phyloP scores from a whole-genome alignment of 805 yeast species.

The Yamadazyma ubonensis region DNA sequence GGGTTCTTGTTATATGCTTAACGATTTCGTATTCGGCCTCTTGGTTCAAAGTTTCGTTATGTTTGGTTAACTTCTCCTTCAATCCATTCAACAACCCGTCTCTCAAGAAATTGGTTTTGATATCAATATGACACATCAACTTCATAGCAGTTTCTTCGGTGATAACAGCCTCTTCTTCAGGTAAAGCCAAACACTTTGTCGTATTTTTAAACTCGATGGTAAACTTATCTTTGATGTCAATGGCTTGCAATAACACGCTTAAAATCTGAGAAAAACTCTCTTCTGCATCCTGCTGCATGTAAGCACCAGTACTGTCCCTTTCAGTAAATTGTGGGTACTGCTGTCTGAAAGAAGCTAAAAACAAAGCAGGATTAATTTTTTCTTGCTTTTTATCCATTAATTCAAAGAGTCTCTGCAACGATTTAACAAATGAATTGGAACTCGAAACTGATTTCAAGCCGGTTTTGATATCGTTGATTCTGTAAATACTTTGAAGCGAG shows the following conservation, averaged over 20 bases:
- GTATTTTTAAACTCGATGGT: slow-evolving; percentile 62
- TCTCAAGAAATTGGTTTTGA: slow-evolving; percentile 80
- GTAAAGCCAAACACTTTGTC: slow-evolving; percentile 57
- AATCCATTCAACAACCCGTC: slow-evolving; percentile 79
- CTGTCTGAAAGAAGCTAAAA: slow-evolving; percentile 64
- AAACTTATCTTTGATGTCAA: slow-evolving; percentile 57
- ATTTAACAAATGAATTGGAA: slow-evolving; percentile 22
- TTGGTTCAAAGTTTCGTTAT: slow-evolving; percentile 64
- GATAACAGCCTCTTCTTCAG: slow-evolving; percentile 17
- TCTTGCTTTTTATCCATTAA: slow-evolving; percentile 46
- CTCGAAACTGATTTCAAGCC: slow-evolving; percentile 17
- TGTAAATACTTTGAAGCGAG: slow-evolving; percentile 57
- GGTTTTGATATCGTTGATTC: slow-evolving; percentile 41
- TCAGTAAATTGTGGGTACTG: slow-evolving; percentile 89
- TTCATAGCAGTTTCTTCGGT: slow-evolving; percentile 58
- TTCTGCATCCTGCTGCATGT: slow-evolving; percentile 97
- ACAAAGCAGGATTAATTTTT: slow-evolving; percentile 63
- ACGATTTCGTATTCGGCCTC: slow-evolving; percentile 68
- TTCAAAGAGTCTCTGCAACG: slow-evolving; percentile 45
- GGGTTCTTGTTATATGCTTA: slow-evolving; percentile 69
- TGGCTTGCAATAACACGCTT: slow-evolving; percentile 46
- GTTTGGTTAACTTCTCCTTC: slow-evolving; percentile 74
- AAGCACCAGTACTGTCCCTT: slow-evolving; percentile 62
- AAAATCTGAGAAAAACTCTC: slow-evolving; percentile 86
- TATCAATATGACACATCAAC: slow-evolving; percentile 84